A percentile compares a stretch with the other conserved stretches of the same genome.
Conservation (phyloP, 163 green algal species). For the Chlorella variabilis region DNA sequence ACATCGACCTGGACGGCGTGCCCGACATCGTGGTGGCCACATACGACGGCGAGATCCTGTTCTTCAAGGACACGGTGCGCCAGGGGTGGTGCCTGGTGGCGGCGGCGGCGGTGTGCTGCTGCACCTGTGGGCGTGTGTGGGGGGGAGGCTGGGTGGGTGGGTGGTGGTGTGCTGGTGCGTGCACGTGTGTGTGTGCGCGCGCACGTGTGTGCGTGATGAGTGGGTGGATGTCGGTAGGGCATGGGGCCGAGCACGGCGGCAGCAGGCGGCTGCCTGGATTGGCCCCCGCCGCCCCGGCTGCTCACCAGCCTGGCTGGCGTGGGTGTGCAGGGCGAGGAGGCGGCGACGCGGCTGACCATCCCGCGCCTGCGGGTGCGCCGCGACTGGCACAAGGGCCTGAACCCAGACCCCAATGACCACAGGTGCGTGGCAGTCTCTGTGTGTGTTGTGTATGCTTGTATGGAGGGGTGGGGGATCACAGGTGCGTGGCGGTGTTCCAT, state of each 20-base stretch:
- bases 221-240: too few species aligned
- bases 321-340: conserved; percentile 64
- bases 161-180: too few species aligned
- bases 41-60: conserved; percentile 92
- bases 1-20: conserved; percentile 92
- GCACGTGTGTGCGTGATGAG: too few species aligned
- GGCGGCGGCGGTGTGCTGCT: background rate
- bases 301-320: background rate
- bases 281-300: too few species aligned
- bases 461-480: background rate
- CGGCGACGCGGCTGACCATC: conserved; percentile 63
- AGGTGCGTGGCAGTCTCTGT: conserved; percentile 8
- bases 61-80: conserved; percentile 84
- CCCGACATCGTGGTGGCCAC: conserved; percentile 88
- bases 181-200: too few species aligned
- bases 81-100: background rate
- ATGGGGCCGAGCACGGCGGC: too few species aligned
- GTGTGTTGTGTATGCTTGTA: too few species aligned
- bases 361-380: conserved; percentile 78
- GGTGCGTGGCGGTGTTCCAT: background rate
- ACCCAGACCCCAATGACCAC: conserved; percentile 90
- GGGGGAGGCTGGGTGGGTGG: too few species aligned
- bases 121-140: background rate
- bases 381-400: conserved; percentile 91
- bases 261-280: too few species aligned